Base-by-base conservation (phyloP, 768 basidiomycete species). In the Auriscalpium microsporum region DNA sequence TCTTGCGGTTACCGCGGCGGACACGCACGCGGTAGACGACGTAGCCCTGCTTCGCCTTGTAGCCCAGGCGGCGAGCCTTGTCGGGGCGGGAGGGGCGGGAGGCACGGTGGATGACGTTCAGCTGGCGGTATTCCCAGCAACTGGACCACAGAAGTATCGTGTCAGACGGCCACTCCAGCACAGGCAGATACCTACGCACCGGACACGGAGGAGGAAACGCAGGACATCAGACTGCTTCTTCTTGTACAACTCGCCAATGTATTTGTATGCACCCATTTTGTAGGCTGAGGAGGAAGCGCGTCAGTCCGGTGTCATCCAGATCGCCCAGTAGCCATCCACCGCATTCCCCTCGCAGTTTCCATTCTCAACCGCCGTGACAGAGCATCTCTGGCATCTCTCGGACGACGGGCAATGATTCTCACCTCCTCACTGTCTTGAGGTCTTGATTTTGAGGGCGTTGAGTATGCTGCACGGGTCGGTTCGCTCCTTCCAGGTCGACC, bases 21-120 rank as follows among this genome's bases (percentile, higher is more conserved):
- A 99, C 95, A 63, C 96, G 90, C 65, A 99, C 78, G 67, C 96
- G 91, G 78, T 99, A 99, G 76, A 99, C 74, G 62, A 98, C 87
- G 71, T 93, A 99, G 66, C 96, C 96, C 75, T 99, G 96, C 83
- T 99, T 99, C 71, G 96, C 94, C 79, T 97, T 99, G 86, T 98
- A 99, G 49, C 96, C 96, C 59, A 99, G 79, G 62, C 94, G 87
- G 70, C 96, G 90, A 60, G 96, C 96, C 80, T 97, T 99, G 80
- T 99, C 96, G 54, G 96, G 96, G 68, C 96, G 90, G 48, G 95
- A 97, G 48, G 96, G 95, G 59, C 95, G 90, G 61, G 94, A 94
- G 47, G 94, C 95, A 65, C 96, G 90, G 79, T 98, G 95, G 70
- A 97, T 90, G 63, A 99, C 93, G 66, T 96, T 93, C 67, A 98